phyloP scores from a whole-genome alignment of 176 grass and related monocot genomes.

The Echinochloa phyllopogon region DNA sequence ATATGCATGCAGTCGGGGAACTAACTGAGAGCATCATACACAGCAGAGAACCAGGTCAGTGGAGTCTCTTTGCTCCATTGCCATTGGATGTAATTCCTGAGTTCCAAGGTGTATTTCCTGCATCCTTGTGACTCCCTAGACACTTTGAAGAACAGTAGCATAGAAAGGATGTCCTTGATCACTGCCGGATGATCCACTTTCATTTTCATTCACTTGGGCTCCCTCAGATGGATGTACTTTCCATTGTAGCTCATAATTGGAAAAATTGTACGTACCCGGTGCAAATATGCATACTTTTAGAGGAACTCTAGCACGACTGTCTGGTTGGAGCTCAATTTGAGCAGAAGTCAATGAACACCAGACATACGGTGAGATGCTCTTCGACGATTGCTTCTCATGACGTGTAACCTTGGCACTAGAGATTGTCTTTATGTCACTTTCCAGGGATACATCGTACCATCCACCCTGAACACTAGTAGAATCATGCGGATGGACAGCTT shows the following conservation, averaged over 20 bases:
- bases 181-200: constrained; percentile 39
- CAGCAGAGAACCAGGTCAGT: constrained; percentile 11
- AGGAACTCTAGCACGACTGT: constrained; percentile 63
- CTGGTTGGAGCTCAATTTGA: constrained; percentile 65
- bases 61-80: neutral
- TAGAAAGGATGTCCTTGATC: constrained; percentile 80
- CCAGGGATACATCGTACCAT: constrained; percentile 85
- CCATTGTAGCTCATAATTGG: constrained; percentile 93
- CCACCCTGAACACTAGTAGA: constrained; percentile 59
- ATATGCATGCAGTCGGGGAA: constrained; percentile 32
- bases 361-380: constrained; percentile 72
- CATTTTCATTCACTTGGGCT: constrained; percentile 41
- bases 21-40: constrained; percentile 13
- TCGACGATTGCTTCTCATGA: constrained; percentile 51
- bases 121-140: constrained; percentile 22
- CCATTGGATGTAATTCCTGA: neutral
- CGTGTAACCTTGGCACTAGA: constrained; percentile 55
- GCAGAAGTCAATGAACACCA: constrained; percentile 83
- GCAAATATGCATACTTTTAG: constrained; percentile 83
- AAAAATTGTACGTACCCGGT: constrained; percentile 88
- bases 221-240: constrained; percentile 45
- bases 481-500: constrained; percentile 50
- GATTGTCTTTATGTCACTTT: constrained; percentile 70
- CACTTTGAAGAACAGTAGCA: constrained; percentile 66
- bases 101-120: neutral